Evolutionary conservation across 2,329 filamentous ascomycete species (phyloP).

Genomic region (Coniella lustricola): DNA sequence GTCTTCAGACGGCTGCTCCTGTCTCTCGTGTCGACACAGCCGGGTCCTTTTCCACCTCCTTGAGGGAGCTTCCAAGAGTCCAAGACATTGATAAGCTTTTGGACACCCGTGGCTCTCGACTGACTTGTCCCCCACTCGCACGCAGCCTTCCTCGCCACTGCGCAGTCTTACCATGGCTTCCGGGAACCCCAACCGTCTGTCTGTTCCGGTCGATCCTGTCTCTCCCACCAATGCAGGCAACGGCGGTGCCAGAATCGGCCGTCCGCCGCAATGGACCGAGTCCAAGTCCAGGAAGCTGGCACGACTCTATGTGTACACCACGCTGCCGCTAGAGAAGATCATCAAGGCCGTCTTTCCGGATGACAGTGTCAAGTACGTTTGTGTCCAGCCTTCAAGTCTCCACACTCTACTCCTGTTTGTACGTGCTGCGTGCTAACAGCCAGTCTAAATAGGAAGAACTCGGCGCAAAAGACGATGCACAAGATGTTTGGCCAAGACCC

Average conservation of each 20-base stretch:
- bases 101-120: background rate
- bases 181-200: background rate
- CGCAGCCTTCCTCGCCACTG: background rate
- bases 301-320: conserved; percentile 51
- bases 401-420: background rate
- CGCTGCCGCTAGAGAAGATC: conserved; percentile 44
- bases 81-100: background rate
- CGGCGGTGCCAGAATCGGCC: conserved; percentile 32
- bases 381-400: conserved; percentile 30
- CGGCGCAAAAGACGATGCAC: conserved; percentile 52
- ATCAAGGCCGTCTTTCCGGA: conserved; percentile 36
- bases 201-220: background rate
- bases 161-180: conserved; percentile 13
- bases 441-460: conserved; percentile 40
- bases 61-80: background rate
- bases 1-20: background rate
- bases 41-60: background rate
- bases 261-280: conserved; percentile 49
- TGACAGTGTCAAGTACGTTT: conserved; percentile 29
- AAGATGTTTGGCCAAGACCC: conserved; percentile 51
- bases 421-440: conserved; percentile 14
- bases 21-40: background rate
- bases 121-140: background rate
- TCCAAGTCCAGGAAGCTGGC: conserved; percentile 46
- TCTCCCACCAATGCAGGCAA: conserved; percentile 7